Conservation (phyloP, 208 protist species). For the Acanthamoeba royreba region DNA sequence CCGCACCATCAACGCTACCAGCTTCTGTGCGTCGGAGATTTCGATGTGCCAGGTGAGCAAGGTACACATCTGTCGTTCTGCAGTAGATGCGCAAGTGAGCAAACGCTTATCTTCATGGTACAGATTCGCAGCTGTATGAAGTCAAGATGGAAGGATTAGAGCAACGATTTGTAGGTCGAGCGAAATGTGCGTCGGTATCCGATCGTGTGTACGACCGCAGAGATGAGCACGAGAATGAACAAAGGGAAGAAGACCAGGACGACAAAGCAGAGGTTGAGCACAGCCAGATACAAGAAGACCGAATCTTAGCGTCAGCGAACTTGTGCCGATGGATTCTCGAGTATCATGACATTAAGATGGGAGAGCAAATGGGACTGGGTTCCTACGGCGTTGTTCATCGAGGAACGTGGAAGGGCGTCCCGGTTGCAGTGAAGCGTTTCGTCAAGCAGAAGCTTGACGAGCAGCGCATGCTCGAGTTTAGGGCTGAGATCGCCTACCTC, state of each 20-base stretch:
- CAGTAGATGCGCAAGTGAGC: neutral
- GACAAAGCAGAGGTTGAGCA: too few relatives aligned
- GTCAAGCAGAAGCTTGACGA: conserved; percentile 54
- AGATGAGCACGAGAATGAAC: too few relatives aligned
- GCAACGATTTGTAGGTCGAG: neutral
- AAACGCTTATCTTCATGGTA: neutral
- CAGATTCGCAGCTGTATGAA: neutral
- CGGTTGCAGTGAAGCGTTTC: neutral
- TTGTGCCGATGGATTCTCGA: neutral
- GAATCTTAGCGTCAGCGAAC: too few relatives aligned
- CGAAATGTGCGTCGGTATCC: too few relatives aligned
- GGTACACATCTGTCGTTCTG: neutral
- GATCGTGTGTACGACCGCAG: too few relatives aligned
- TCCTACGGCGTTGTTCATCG: neutral
- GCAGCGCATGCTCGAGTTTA: neutral
- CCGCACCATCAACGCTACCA: neutral
- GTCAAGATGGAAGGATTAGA: neutral
- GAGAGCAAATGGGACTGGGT: conserved; percentile 1
- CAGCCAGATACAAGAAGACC: too few relatives aligned
- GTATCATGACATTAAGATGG: neutral
- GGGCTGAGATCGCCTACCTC: neutral
- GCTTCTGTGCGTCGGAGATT: neutral
- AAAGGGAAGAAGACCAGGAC: too few relatives aligned
- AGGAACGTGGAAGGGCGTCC: neutral
- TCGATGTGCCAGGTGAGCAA: neutral